Percentiles rank a stretch among this genome's conserved stretches.
Conservation (phyloP, 1,139 yeast species). For the Taphrina wiesneri region DNA sequence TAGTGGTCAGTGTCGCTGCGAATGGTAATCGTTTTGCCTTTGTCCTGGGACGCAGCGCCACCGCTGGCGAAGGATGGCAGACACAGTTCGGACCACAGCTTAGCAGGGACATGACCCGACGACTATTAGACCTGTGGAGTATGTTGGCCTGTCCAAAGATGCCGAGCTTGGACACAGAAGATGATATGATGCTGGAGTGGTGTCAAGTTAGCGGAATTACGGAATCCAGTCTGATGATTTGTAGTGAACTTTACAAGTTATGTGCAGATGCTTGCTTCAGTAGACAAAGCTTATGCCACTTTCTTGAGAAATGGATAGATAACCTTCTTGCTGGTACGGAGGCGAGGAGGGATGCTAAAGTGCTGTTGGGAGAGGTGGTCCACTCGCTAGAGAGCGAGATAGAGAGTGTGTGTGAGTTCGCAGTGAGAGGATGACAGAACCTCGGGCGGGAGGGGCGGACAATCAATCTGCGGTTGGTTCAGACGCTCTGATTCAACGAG, state of each 20-base stretch:
- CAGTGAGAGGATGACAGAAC: too few relatives aligned
- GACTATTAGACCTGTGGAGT: background rate
- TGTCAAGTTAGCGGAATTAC: background rate
- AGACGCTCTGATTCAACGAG: background rate
- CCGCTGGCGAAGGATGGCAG: constrained; percentile 33
- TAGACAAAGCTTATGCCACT: too few relatives aligned
- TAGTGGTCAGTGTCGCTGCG: constrained; percentile 23
- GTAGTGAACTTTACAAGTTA: background rate
- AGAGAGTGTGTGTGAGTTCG: too few relatives aligned
- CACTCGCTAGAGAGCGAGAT: too few relatives aligned
- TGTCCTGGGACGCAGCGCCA: constrained; percentile 22
- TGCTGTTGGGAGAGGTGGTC: too few relatives aligned
- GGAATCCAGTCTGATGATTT: background rate
- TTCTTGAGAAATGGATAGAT: too few relatives aligned
- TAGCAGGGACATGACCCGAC: constrained; percentile 13
- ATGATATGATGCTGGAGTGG: background rate
- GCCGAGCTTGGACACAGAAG: background rate
- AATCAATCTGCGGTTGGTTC: background rate
- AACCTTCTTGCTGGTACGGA: too few relatives aligned
- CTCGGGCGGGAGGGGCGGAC: too few relatives aligned
- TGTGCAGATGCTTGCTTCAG: background rate
- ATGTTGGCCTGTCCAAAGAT: background rate
- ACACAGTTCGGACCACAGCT: constrained; percentile 33
- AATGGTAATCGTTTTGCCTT: constrained; percentile 26
- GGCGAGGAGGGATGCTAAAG: background rate